Evolutionary conservation across 192 early-diverging fungal genomes (phyloP).

Genomic region (Coemansia javaensis): DNA sequence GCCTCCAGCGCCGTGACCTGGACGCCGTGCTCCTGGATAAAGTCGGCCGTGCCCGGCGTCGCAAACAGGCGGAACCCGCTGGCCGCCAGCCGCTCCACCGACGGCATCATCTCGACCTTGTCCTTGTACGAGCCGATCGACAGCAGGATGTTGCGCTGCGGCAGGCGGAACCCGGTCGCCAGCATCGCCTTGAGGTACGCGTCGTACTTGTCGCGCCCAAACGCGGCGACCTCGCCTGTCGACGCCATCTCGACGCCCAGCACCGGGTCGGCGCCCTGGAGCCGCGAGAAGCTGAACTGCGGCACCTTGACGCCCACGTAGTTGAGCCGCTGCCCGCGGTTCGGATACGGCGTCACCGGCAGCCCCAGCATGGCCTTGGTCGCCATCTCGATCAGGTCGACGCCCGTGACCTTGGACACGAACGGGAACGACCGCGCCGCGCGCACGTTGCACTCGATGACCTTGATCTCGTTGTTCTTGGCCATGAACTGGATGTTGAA

Average conservation of each 20-base stretch:
- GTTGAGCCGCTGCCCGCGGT: slow-evolving; percentile 62
- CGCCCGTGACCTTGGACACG: slow-evolving; percentile 91
- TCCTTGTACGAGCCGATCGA: slow-evolving; percentile 99
- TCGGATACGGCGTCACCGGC: slow-evolving; percentile 78
- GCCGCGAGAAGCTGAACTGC: slow-evolving; percentile 94
- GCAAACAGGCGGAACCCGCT: slow-evolving; percentile 92
- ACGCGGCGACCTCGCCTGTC: slow-evolving; percentile 98
- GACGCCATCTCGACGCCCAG: slow-evolving; percentile 99
- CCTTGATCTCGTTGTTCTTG: slow-evolving; percentile 99
- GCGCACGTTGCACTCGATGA: slow-evolving; percentile 98
- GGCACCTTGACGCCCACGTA: slow-evolving; percentile 97
- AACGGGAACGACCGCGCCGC: slow-evolving; percentile 97
- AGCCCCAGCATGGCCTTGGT: slow-evolving; percentile 88
- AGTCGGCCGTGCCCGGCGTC: slow-evolving; percentile 95
- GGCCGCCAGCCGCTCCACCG: slow-evolving; percentile 75
- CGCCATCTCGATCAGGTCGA: slow-evolving; percentile 96
- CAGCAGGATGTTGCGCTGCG: slow-evolving; percentile 92
- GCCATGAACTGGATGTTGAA: slow-evolving; percentile 99
- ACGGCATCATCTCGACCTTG: slow-evolving; percentile 92
- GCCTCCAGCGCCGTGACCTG: slow-evolving; percentile 88
- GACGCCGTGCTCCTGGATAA: slow-evolving; percentile 90
- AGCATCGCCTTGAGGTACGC: slow-evolving; percentile 95
- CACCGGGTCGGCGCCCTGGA: slow-evolving; percentile 94
- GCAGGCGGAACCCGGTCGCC: slow-evolving; percentile 87
- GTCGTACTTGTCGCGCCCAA: slow-evolving; percentile 96